A percentile compares a stretch with the other conserved stretches of the same genome.
Conservation (phyloP, 805 yeast genomes). For the Priceomyces carsonii region DNA sequence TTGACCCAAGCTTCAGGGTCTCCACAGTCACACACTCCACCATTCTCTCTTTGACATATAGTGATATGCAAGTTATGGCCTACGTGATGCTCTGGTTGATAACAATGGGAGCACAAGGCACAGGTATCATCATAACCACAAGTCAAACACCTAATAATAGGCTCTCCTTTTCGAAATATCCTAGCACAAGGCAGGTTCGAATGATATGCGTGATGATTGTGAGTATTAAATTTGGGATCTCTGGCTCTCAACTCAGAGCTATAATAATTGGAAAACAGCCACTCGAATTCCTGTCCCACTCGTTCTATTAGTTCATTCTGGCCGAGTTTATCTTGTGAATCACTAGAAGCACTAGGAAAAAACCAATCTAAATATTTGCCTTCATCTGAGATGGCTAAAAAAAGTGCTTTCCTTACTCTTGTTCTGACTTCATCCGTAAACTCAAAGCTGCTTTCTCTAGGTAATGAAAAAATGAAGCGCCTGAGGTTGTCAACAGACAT, state of each 20-base stretch:
- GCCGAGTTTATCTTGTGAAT: constrained; percentile 1
- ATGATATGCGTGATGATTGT: constrained; percentile 46
- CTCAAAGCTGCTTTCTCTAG: constrained; percentile 26
- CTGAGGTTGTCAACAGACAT: constrained; percentile 15
- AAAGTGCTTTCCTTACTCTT: constrained; percentile 30
- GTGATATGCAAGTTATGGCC: constrained; percentile 72
- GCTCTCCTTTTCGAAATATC: constrained; percentile 75
- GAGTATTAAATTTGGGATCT: constrained; percentile 19
- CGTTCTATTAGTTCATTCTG: constrained; percentile 10
- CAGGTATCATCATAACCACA: constrained; percentile 83
- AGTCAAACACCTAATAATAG: constrained; percentile 73
- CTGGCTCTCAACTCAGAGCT: constrained; percentile 12
- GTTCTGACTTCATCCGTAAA: constrained; percentile 24
- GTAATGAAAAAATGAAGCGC: constrained; percentile 36
- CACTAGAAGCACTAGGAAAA: constrained; percentile 29
- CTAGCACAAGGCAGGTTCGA: constrained; percentile 72
- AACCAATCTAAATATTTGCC: constrained; percentile 36
- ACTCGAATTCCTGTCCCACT: constrained; percentile 27
- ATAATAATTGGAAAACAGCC: constrained; percentile 35
- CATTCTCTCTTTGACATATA: constrained; percentile 65
- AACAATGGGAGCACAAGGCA: constrained; percentile 80
- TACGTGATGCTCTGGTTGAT: constrained; percentile 62
- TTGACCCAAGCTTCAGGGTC: constrained; percentile 81
- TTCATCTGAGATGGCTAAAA: constrained; percentile 29
- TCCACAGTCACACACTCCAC: constrained; percentile 89